Percentiles rank a stretch among this genome's conserved stretches.
phyloP scores from a whole-genome alignment of 768 basidiomycete genomes.

The Trametes elegans region DNA sequence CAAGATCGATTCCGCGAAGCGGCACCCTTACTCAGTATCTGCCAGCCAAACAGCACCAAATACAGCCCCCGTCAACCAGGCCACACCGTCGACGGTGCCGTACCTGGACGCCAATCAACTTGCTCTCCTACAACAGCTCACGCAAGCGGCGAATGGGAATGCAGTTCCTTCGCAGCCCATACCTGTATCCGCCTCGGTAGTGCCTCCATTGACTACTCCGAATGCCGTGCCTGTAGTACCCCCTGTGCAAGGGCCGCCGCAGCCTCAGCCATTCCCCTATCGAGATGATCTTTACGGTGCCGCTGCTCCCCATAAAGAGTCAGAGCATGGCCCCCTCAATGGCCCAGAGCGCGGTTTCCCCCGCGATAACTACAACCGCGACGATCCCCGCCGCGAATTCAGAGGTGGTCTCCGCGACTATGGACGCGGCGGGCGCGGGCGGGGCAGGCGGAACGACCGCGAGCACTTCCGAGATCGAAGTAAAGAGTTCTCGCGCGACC shows the following conservation, averaged over 20 bases:
- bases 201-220: constrained; percentile 28
- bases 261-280: constrained; percentile 32
- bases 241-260: constrained; percentile 26
- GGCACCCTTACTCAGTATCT: constrained; percentile 10
- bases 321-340: constrained; percentile 46
- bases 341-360: constrained; percentile 44
- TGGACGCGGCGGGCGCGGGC: constrained; percentile 61
- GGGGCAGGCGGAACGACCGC: constrained; percentile 63
- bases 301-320: constrained; percentile 28
- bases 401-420: constrained; percentile 55
- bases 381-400: constrained; percentile 47
- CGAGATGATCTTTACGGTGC: constrained; percentile 43
- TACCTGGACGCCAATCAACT: constrained; percentile 56
- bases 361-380: constrained; percentile 45
- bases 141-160: constrained; percentile 50
- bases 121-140: constrained; percentile 74
- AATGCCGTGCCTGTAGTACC: constrained; percentile 31
- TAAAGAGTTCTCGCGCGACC: constrained; percentile 45
- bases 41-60: constrained; percentile 65
- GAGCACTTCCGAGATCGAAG: constrained; percentile 41
- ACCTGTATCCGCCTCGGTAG: constrained; percentile 31
- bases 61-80: constrained; percentile 27
- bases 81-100: constrained; percentile 30
- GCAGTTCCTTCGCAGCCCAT: constrained; percentile 25
- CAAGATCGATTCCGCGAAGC: not conserved